Evolutionary conservation across 2,329 filamentous ascomycete species (phyloP), one percentile per base, ranked within the genome.

Genomic region (Dactylellina sp.): DNA sequence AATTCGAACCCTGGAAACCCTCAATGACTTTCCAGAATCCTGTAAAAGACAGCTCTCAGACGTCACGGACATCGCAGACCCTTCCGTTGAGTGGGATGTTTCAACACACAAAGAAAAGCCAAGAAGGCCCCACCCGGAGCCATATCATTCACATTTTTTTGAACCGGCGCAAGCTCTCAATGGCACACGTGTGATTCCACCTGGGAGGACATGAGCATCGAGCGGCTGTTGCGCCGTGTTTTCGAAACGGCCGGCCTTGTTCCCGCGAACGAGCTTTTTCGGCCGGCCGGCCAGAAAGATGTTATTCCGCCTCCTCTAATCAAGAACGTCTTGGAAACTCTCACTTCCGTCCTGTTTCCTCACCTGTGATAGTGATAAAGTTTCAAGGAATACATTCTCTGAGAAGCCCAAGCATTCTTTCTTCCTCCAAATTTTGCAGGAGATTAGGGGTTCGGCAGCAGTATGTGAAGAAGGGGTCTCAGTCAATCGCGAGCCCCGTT

Each of bases 371-470:
- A 61, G 61, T 55, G 68, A 71, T 40, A 57, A 28, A 52, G 61
- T 53, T 64, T 50, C 46, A 52, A 12, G 47, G 24, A 18, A 11
- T 22, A 20, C 25, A 16, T 44, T 46, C 47, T 24, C 20, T 16
- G n/a, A 12, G 24, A 40, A 74, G 46, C 68, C 70, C 70, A 61
- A 74, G 70, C 70, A 61, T 61, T 65, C 61, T 66, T 55, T 66
- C 18, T 55, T 52, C 55, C 42, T 39, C 40, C 52, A 46, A 37
- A 47, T 50, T 50, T 57, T 25, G 39, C 50, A 66, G 28, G 50
- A 42, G 32, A 50, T 32, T 32, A 32, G 28, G 28, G 28, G 28
- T 32, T 32, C 28, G 28, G 68, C 53, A 65, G 53, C 65, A 35
- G 9, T 32, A 32, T 32, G 28, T 32, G 28, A 32, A 32, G 4